A percentile compares a stretch with the other conserved stretches of the same genome.
phyloP scores from a whole-genome alignment of 331 rosid genomes.

The Acacia pycnantha region DNA sequence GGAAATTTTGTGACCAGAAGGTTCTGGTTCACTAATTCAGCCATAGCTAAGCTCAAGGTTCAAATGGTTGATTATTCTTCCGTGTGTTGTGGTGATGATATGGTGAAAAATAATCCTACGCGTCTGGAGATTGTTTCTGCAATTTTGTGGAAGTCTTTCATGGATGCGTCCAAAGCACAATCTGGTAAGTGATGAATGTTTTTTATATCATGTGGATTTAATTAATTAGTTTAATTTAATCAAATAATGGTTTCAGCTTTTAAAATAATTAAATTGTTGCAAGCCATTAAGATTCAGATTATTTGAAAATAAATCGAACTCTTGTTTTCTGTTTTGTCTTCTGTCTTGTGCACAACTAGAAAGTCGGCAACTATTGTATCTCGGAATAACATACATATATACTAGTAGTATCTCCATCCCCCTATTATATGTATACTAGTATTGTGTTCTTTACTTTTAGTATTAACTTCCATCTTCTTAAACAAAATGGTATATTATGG shows the following conservation, averaged over 20 bases:
- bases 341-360: background rate
- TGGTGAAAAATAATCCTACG: constrained; percentile 29
- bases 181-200: background rate
- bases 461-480: background rate
- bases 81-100: background rate
- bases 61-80: constrained; percentile 14
- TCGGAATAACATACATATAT: background rate
- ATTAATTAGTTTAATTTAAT: background rate
- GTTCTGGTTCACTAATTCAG: constrained; percentile 42
- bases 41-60: constrained; percentile 38
- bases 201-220: background rate
- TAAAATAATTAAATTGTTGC: background rate
- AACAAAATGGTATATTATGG: background rate
- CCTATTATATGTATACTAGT: background rate
- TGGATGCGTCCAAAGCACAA: constrained; percentile 33
- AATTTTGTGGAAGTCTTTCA: constrained; percentile 51
- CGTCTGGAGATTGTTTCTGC: constrained; percentile 51
- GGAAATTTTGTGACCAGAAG: constrained; percentile 50
- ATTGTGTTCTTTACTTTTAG: background rate
- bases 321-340: background rate
- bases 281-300: background rate
- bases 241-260: background rate
- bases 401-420: background rate
- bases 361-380: background rate
- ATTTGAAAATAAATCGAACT: background rate